A percentile compares a stretch with the other conserved stretches of the same genome.
phyloP scores from a whole-genome alignment of 75 land plant genomes.

The Ceratopteris richardii region DNA sequence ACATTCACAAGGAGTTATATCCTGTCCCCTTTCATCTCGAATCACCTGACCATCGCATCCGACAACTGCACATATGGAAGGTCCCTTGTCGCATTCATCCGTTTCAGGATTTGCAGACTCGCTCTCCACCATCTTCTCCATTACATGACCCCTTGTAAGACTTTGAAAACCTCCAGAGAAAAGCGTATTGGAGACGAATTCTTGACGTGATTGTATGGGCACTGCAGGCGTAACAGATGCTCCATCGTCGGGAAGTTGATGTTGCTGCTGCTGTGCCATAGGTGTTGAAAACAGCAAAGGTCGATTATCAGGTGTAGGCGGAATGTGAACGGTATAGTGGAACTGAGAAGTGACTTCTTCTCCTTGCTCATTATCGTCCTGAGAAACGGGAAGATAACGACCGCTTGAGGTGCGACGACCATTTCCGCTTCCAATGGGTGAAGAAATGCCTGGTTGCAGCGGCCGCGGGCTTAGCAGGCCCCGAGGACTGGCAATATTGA shows the following conservation, averaged over 20 bases:
- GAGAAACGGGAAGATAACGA: slow-evolving; percentile 51
- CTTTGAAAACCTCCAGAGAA: slow-evolving; percentile 36
- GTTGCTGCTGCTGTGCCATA: slow-evolving; percentile 2
- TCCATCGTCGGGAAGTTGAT: slow-evolving; percentile 7
- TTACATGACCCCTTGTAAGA: slow-evolving; percentile 26
- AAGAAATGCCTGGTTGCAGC: not conserved
- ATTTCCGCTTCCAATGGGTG: slow-evolving; percentile 15
- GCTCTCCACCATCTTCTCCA: slow-evolving; percentile 20
- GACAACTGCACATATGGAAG: slow-evolving; percentile 36
- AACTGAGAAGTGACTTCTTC: slow-evolving; percentile 36
- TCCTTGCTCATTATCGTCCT: slow-evolving; percentile 47
- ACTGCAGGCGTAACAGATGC: not conserved
- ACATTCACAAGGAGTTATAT: slow-evolving; percentile 76
- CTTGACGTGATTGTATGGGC: not conserved
- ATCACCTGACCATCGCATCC: slow-evolving; percentile 80
- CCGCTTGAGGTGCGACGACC: slow-evolving; percentile 71
- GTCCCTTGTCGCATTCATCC: slow-evolving; percentile 15
- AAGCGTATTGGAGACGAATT: slow-evolving; percentile 26
- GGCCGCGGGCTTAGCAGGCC: not conserved
- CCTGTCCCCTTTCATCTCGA: slow-evolving; percentile 64
- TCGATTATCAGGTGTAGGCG: slow-evolving; percentile 65
- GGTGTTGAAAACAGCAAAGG: slow-evolving; percentile 9
- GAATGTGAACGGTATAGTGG: slow-evolving; percentile 56
- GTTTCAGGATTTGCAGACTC: slow-evolving; percentile 4
- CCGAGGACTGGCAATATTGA: not conserved